Base-by-base conservation (phyloP, 805 yeast genomes). In the Ogataea methylovora region DNA sequence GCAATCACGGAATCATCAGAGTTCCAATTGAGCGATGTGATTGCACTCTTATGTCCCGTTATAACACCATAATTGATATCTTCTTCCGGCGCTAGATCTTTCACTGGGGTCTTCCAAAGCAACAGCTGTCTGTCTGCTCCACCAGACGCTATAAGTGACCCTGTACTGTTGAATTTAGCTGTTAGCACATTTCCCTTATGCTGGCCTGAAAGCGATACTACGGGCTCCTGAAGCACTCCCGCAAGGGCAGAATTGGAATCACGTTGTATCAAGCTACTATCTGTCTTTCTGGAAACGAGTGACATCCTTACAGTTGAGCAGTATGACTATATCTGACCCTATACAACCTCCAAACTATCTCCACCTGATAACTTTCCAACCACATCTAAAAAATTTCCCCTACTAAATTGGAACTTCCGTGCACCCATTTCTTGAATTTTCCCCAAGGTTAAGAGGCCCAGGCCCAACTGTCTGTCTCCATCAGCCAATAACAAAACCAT, bases 41-140 rank as follows among this genome's bases (percentile, higher is more conserved):
- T 65, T 0, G 86, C 85, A 6, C 74, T 70, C 38, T 77, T 78
- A 48, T 79, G 85, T 4, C 80, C 84, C 10, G 43, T 38, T 3
- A 72, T 40, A 4, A 60, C 54, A 3, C 79, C 79, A 39, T 53
- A 64, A 45, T 73, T 75, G 9, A 46, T 41, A 1, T 45, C 30
- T 7, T 16, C 27, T 5, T 12, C 26, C 5, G n/a, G 27, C 16
- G 36, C 16, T 11, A n/a, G 14, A 3, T 37, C 44, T 18, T 27
- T 12, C 8, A 18, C 22, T 1, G 57, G 54, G 3, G 43, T 28
- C 12, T 45, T 44, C 63, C 63, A 62, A 5, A 57, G 33, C 22
- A 42, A 43, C 2, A 77, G 57, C n/a, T 60, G 49, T 35, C 62
- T 63, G 45, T 83, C 90, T 13, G 62, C 41, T 3, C 87, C 83